These are phyloP conservation scores for Phytophthora vignae DNA, from an alignment of 352 stramenopile species.

Conservation along the genomic window DNA sequence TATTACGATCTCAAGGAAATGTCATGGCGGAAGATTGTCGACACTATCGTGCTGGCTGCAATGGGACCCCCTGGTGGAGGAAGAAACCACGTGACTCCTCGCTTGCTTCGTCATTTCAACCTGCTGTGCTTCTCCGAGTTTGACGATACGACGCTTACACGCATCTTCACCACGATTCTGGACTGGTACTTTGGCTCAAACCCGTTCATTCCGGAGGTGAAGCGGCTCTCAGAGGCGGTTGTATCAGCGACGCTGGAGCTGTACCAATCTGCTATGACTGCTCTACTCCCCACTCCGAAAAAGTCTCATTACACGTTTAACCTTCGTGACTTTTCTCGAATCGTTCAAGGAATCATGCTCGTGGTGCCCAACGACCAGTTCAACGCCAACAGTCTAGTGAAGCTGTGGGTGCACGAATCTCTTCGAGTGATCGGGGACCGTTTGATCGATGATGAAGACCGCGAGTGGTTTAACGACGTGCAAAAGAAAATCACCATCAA, in stretches of 20 bases:
- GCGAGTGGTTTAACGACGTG: conserved; percentile 92
- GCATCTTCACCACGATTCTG: conserved; percentile 95
- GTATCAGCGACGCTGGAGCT: conserved; percentile 93
- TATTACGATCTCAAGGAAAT: conserved; percentile 96
- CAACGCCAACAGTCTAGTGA: conserved; percentile 81
- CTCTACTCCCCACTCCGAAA: conserved; percentile 92
- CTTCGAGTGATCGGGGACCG: conserved; percentile 95
- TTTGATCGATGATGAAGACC: conserved; percentile 93
- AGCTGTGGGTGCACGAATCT: conserved; percentile 95
- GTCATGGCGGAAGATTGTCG: conserved; percentile 91
- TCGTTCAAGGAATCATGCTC: conserved; percentile 95
- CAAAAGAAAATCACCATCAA: conserved; percentile 90
- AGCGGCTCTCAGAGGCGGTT: conserved; percentile 75
- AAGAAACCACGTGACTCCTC: conserved; percentile 91
- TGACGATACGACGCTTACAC: conserved; percentile 91
- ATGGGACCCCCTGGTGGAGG: conserved; percentile 94
- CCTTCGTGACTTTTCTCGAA: conserved; percentile 93
- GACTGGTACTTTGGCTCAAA: conserved; percentile 83
- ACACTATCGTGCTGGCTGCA: conserved; percentile 90
- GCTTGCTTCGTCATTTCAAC: conserved; percentile 93
- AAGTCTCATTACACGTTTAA: conserved; percentile 98
- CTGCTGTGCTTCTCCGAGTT: conserved; percentile 95
- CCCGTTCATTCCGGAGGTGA: conserved; percentile 75
- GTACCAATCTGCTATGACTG: conserved; percentile 87
- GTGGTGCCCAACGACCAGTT: conserved; percentile 88